phyloP scores from a whole-genome alignment of 176 grass and related monocot genomes.

The Typha latifolia region DNA sequence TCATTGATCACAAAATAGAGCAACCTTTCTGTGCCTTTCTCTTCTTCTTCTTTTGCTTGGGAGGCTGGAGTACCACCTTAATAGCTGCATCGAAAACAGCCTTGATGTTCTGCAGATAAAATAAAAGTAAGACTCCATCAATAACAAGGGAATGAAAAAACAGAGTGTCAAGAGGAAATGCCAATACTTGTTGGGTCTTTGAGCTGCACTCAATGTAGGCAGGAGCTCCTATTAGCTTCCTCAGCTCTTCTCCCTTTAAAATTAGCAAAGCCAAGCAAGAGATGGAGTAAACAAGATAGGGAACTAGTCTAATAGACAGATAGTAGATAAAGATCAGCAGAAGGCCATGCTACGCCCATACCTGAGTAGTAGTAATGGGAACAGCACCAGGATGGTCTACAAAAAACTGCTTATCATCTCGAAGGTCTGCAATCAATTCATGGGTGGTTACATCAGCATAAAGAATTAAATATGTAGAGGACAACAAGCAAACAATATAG shows the following conservation, averaged over 20 bases:
- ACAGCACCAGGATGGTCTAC: slow-evolving; percentile 51
- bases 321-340: no score
- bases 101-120: slow-evolving; percentile 49
- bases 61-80: slow-evolving; percentile 74
- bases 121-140: background rate
- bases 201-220: slow-evolving; percentile 76
- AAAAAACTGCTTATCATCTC: slow-evolving; percentile 58
- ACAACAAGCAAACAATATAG: background rate
- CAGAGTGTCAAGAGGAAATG: background rate
- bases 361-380: slow-evolving; percentile 56
- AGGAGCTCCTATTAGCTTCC: slow-evolving; percentile 55
- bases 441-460: background rate
- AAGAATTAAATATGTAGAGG: background rate
- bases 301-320: no score
- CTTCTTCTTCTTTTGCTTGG: slow-evolving; percentile 45
- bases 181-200: slow-evolving; percentile 52
- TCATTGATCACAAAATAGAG: slow-evolving; percentile 6
- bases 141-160: background rate
- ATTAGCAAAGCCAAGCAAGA: background rate
- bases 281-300: background rate
- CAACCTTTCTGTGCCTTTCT: slow-evolving; percentile 23
- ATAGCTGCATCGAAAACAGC: slow-evolving; percentile 68
- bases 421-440: slow-evolving; percentile 32
- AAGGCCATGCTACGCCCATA: background rate
- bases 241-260: slow-evolving; percentile 55